These are phyloP conservation scores for Oryza rufipogon DNA, from an alignment of 176 grass and related monocot genomes.

Conservation along the genomic window DNA sequence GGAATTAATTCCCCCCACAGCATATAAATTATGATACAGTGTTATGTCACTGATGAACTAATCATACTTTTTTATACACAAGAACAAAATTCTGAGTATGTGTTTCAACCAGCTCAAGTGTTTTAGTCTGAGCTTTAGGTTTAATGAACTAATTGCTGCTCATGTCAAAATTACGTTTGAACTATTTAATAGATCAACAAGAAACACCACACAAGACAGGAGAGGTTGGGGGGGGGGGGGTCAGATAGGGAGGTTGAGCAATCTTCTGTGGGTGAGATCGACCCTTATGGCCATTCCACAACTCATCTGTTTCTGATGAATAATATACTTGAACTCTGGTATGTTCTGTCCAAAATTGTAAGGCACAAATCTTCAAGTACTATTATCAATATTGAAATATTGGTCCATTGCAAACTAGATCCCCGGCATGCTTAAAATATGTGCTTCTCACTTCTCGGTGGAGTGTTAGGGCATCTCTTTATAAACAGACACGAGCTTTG, in stretches of 20 bases:
- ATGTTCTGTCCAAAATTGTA: too few species aligned
- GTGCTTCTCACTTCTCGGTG: too few species aligned
- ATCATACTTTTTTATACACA: neutral
- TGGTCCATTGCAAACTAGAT: too few species aligned
- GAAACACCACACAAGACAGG: neutral
- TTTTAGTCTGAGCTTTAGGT: neutral
- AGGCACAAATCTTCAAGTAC: too few species aligned
- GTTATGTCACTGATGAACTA: conserved; percentile 7
- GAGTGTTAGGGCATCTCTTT: too few species aligned
- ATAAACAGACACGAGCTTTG: too few species aligned
- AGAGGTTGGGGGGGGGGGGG: too few species aligned
- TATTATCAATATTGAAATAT: too few species aligned
- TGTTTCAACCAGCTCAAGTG: neutral
- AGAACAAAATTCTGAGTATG: neutral
- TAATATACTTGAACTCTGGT: too few species aligned
- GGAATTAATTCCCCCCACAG: neutral
- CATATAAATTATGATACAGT: neutral
- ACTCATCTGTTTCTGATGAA: neutral
- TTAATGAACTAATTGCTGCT: conserved; percentile 3
- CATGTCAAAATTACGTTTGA: neutral
- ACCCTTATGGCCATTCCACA: neutral
- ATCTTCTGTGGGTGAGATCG: neutral
- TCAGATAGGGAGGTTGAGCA: neutral
- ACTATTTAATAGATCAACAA: neutral
- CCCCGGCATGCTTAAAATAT: too few species aligned